A percentile compares a stretch with the other conserved stretches of the same genome.
Evolutionary conservation across 139 green algal species (phyloP).

Genomic region (Chlorokybus atmophyticus): DNA sequence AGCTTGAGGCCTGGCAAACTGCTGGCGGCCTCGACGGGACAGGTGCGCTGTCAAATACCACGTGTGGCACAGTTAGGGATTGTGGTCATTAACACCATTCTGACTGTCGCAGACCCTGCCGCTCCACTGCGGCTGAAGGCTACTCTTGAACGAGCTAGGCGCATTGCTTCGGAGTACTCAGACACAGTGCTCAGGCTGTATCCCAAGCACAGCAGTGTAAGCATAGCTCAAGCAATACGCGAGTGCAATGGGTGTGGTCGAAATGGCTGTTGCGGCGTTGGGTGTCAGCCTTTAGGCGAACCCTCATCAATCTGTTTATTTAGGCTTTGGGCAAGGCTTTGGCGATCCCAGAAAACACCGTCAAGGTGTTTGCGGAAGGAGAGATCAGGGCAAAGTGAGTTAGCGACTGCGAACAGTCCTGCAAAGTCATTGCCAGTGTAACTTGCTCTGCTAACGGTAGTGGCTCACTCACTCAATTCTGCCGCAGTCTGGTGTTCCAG

Average conservation of each 20-base stretch:
- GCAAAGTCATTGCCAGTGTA: too few relatives aligned
- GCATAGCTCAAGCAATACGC: too few relatives aligned
- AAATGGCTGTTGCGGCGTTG: too few relatives aligned
- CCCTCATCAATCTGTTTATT: too few relatives aligned
- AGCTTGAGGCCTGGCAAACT: conserved; percentile 69
- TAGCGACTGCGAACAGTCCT: too few relatives aligned
- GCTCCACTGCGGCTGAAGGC: conserved; percentile 47
- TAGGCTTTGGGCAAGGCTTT: conserved; percentile 54
- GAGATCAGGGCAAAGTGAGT: conserved; percentile 24
- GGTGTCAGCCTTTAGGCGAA: too few relatives aligned
- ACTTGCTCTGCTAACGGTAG: too few relatives aligned
- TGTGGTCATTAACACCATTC: background rate
- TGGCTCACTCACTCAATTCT: too few relatives aligned
- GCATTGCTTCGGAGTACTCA: conserved; percentile 59
- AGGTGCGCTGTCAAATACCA: too few relatives aligned
- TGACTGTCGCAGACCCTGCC: background rate
- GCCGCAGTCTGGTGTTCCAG: conserved; percentile 76
- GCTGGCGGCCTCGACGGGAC: too few relatives aligned
- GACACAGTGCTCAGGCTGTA: conserved; percentile 20
- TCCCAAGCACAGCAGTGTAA: conserved; percentile 5
- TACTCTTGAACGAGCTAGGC: conserved; percentile 60
- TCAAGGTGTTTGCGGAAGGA: conserved; percentile 69
- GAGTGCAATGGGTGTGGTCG: too few relatives aligned
- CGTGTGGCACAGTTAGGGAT: too few relatives aligned
- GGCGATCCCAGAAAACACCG: conserved; percentile 41